Base-by-base conservation (phyloP, 768 basidiomycete species). In the Mycena indigotica region DNA sequence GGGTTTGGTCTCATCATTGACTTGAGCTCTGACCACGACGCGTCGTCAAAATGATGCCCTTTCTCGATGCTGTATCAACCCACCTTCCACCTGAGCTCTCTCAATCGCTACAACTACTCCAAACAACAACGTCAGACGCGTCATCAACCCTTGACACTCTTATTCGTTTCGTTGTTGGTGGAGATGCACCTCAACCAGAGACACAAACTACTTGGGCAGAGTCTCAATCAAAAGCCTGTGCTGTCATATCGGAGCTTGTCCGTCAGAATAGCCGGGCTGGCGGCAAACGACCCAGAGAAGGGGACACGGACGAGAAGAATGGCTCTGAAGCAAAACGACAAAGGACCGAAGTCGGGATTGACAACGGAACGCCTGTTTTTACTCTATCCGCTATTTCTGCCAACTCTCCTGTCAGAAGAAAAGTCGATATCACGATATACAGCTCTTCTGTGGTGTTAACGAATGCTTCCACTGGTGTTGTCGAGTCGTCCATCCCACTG, bases 321-420 rank as follows among this genome's bases (percentile, higher is more conserved):
- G 39, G 62, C 32, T 24, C 32, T 46, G 19, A 17, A 12, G 12
- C 64, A 12, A 53, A 61, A 44, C 56, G 39, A 50, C 40, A 55
- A 58, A 59, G 38, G 53, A 52, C 39, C 24, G 16, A 51, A 53
- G 57, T 62, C 24, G 61, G 60, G 26, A 65, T 61, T 5, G 24
- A 50, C 15, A 15, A 5, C 19, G 73, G 82, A 30, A 65, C 70
- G 0, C 80, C 85, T 1, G 55, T 81, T 10, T 86, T 82, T 70
- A 83, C 85, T 2, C 73, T 91, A 1, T 84, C 88, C 38, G 72
- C 84, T 17, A 71, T 92, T 39, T 90, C 89, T 26, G 75, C 80
- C n/a, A 84, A 86, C 12, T 84, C 89, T 0, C 90, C 90, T 12
- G 70, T 91, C 51, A 85, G 91, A 51, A 90, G 88, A 73, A 91